Conservation (phyloP, 371 early-diverging fungal genomes). For the Catenaria anguillulae region DNA sequence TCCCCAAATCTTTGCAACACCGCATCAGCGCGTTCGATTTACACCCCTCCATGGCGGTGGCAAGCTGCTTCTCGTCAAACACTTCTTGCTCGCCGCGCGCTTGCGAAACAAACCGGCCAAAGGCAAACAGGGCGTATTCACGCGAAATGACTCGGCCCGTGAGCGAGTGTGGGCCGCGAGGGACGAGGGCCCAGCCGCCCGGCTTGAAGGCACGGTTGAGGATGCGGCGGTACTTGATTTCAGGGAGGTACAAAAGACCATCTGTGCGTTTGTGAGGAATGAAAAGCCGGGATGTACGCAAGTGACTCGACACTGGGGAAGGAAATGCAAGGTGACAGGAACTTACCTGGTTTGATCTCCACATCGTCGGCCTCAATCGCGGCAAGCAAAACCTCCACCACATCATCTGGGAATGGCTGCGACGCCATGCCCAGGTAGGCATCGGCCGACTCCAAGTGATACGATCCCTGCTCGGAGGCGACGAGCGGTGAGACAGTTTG, state of each 20-base stretch:
- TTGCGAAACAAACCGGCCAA: constrained; percentile 62
- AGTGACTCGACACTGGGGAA: not conserved
- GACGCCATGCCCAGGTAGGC: constrained; percentile 41
- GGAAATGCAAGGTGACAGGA: not conserved
- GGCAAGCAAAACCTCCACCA: constrained; percentile 53
- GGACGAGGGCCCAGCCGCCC: constrained; percentile 85
- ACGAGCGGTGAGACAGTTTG: not conserved
- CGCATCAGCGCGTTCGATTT: constrained; percentile 90
- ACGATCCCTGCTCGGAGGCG: not conserved
- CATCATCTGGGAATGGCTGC: constrained; percentile 53
- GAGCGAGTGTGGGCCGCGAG: constrained; percentile 78
- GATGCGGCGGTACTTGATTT: constrained; percentile 90
- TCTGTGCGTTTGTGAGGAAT: constrained; percentile 34
- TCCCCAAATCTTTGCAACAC: constrained; percentile 92
- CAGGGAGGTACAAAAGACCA: constrained; percentile 83
- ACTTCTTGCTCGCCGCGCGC: constrained; percentile 93
- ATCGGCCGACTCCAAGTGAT: not conserved
- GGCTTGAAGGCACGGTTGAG: constrained; percentile 91
- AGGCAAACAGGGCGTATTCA: constrained; percentile 79
- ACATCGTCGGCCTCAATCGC: constrained; percentile 58
- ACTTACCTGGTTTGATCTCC: constrained; percentile 76
- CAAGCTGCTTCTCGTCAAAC: constrained; percentile 52
- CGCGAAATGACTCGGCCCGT: constrained; percentile 60
- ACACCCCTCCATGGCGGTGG: constrained; percentile 83
- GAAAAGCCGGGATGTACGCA: no score